A percentile compares a stretch with the other conserved stretches of the same genome.
phyloP scores from a whole-genome alignment of 352 stramenopile species.

The Saprolegnia parasitica region DNA sequence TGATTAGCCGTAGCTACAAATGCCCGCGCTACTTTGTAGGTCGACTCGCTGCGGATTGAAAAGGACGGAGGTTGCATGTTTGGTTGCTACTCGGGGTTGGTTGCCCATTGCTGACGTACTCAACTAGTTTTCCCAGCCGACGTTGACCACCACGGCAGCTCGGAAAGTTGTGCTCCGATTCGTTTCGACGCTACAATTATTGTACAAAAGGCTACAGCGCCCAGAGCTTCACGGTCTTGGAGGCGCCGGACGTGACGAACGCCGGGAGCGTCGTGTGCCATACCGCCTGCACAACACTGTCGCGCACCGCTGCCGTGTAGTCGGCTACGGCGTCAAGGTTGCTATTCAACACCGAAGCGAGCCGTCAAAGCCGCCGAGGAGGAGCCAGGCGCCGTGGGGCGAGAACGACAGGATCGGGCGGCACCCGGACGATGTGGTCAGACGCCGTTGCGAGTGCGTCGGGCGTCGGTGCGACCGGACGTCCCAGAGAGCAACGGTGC shows the following conservation, averaged over 20 bases:
- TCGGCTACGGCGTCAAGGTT: conserved; percentile 30
- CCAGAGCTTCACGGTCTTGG: conserved; percentile 30
- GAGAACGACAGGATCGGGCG: conserved; percentile 51
- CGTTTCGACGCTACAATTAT: no score
- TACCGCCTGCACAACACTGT: conserved; percentile 60
- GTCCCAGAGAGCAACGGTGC: conserved; percentile 59
- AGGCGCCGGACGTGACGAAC: conserved; percentile 19
- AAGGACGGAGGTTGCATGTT: no score
- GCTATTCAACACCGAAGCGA: conserved; percentile 40
- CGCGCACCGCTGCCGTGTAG: conserved; percentile 48
- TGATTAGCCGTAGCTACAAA: no score
- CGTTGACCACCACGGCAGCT: no score
- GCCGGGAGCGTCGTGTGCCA: conserved; percentile 52
- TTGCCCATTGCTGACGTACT: background rate
- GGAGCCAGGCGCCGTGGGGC: conserved; percentile 50
- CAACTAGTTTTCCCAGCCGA: no score
- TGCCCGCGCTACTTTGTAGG: no score
- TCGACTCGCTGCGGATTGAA: no score
- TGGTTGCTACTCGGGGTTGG: no score
- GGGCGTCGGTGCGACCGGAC: conserved; percentile 35
- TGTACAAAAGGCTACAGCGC: background rate
- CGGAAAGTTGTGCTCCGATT: no score
- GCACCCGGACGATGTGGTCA: conserved; percentile 47
- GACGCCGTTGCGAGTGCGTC: conserved; percentile 36
- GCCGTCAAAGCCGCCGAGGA: conserved; percentile 57